A percentile compares a stretch with the other conserved stretches of the same genome.
These are phyloP conservation scores for Penicillium sp. DNA, from an alignment of 2,329 filamentous ascomycete species.

Conservation along the genomic window DNA sequence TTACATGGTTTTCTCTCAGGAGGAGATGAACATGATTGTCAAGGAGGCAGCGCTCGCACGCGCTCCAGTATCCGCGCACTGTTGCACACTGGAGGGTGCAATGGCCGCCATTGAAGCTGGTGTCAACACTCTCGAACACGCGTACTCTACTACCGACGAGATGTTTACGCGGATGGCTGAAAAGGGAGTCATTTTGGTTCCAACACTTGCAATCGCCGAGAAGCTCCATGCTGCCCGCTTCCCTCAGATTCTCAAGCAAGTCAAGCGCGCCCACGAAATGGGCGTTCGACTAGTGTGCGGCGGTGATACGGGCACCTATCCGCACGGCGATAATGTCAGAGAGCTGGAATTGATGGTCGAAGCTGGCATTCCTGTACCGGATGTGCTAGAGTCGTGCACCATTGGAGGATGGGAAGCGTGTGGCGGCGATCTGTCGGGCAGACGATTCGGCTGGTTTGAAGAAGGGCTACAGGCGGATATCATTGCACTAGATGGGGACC, in stretches of 20 bases:
- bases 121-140: too few relatives aligned
- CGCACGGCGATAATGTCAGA: not conserved
- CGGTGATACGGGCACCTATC: not conserved
- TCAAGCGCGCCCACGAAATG: constrained; percentile 9
- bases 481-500: not conserved
- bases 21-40: not conserved
- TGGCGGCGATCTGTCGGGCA: not conserved
- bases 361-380: not conserved
- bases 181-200: not conserved
- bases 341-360: not conserved
- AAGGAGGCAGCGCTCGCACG: not conserved
- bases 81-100: not conserved
- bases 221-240: not conserved
- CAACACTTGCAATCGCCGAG: not conserved
- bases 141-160: too few relatives aligned
- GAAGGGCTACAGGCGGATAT: not conserved
- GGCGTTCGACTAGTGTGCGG: not conserved
- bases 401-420: too few relatives aligned
- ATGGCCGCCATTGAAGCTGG: too few relatives aligned
- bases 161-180: too few relatives aligned
- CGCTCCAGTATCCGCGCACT: not conserved
- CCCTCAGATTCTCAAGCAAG: not conserved
- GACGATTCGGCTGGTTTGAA: not conserved
- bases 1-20: not conserved
- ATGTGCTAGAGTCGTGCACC: not conserved